Evolutionary conservation across 129 eudicot genomes (phyloP).

Genomic region (Gnaphalium uliginosum): DNA sequence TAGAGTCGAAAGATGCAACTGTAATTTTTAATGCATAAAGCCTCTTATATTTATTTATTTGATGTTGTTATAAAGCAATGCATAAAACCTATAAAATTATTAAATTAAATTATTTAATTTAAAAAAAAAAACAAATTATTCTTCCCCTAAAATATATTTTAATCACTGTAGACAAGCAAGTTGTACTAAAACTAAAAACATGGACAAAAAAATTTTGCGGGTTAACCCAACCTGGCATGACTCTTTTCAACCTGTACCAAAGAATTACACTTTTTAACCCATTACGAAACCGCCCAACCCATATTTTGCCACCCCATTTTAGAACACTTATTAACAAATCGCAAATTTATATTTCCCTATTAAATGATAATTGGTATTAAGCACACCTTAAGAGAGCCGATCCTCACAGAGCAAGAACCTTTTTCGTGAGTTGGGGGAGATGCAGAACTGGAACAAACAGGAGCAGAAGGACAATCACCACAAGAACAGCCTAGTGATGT

Average conservation of each 20-base stretch:
- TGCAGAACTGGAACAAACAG: constrained; percentile 70
- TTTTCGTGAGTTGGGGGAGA: constrained; percentile 45
- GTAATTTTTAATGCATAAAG: background rate
- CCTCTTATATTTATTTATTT: background rate
- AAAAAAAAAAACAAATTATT: background rate
- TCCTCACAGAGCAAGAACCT: constrained; percentile 75
- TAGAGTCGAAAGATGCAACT: background rate
- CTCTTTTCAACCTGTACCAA: background rate
- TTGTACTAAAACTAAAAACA: background rate
- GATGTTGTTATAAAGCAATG: background rate
- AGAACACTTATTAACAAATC: constrained; percentile 15
- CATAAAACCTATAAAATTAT: background rate
- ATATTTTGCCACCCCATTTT: background rate
- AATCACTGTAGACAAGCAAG: background rate
- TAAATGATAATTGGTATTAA: background rate
- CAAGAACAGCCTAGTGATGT: constrained; percentile 97
- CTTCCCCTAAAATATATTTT: background rate
- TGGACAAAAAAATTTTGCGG: background rate
- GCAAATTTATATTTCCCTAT: background rate
- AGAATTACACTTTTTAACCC: background rate
- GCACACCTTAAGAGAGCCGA: constrained; percentile 80
- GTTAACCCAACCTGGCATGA: background rate
- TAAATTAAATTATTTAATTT: background rate
- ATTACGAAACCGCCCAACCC: background rate
- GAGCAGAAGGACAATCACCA: constrained; percentile 91